These are phyloP conservation scores for Exophiala bonariae DNA, from an alignment of 2,329 filamentous ascomycete species.

Conservation along the genomic window DNA sequence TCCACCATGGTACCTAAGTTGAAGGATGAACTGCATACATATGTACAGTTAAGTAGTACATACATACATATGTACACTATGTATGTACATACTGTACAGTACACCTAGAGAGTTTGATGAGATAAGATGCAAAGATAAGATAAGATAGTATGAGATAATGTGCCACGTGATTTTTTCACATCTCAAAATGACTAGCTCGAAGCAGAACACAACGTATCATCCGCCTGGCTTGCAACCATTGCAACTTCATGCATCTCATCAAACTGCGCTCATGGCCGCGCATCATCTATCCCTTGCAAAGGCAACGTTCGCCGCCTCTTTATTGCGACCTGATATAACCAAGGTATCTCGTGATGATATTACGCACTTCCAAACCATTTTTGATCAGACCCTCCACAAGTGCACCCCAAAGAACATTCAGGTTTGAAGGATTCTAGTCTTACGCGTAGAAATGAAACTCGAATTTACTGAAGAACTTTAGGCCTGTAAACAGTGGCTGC, in stretches of 20 bases:
- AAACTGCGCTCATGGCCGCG: slow-evolving; percentile 45
- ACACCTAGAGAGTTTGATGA: too few species aligned
- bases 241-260: neutral
- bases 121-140: too few species aligned
- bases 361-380: slow-evolving; percentile 64
- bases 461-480: slow-evolving; percentile 44
- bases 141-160: too few species aligned
- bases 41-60: too few species aligned
- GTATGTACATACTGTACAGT: too few species aligned
- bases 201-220: too few species aligned
- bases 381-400: slow-evolving; percentile 65
- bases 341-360: slow-evolving; percentile 69
- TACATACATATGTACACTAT: too few species aligned
- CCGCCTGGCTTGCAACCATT: too few species aligned
- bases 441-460: slow-evolving; percentile 5
- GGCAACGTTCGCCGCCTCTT: slow-evolving; percentile 71
- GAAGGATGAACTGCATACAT: too few species aligned
- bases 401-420: slow-evolving; percentile 82
- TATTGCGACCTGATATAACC: slow-evolving; percentile 72
- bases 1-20: too few species aligned
- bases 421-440: slow-evolving; percentile 63
- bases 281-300: slow-evolving; percentile 68
- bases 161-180: too few species aligned
- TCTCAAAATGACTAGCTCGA: too few species aligned
- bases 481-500: slow-evolving; percentile 86